phyloP scores from a whole-genome alignment of 805 yeast genomes.

The Yarrowia sp. region DNA sequence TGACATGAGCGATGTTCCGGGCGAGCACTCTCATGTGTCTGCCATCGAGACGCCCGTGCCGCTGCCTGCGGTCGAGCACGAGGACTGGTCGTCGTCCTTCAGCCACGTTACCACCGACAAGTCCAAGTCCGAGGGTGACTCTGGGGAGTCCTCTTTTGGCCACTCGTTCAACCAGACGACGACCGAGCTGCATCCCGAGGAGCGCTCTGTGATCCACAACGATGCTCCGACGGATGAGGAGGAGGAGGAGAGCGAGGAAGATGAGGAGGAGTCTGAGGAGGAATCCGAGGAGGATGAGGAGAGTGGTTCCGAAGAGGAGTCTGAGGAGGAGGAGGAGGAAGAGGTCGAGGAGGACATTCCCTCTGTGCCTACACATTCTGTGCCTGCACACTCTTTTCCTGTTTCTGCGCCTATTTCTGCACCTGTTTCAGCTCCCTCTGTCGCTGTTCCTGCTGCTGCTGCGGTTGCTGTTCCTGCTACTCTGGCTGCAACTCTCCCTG shows the following conservation, averaged over 20 bases:
- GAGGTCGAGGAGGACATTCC: neutral
- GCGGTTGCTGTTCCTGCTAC: too few species aligned
- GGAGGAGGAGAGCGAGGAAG: neutral
- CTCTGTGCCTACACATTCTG: too few species aligned
- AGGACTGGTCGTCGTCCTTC: slow-evolving; percentile 6
- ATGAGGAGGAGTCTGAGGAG: neutral
- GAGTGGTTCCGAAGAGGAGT: neutral
- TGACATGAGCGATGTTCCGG: slow-evolving; percentile 7
- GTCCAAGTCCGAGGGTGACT: neutral
- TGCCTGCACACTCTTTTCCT: too few species aligned
- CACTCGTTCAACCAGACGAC: slow-evolving; percentile 14
- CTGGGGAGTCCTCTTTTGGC: neutral
- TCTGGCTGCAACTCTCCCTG: too few species aligned
- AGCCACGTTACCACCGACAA: neutral
- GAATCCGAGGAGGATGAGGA: neutral
- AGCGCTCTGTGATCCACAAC: neutral
- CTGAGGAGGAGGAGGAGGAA: neutral
- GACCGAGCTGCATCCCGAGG: neutral
- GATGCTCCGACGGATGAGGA: slow-evolving; percentile 18
- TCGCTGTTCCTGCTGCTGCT: neutral
- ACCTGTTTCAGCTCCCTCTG: too few species aligned
- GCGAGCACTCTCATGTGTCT: neutral
- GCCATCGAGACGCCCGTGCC: slow-evolving; percentile 7
- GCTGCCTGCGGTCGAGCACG: neutral
- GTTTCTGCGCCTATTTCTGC: too few species aligned